phyloP scores from a whole-genome alignment of 2,329 filamentous ascomycete species.

The Aspergillus pseudoglaucus region DNA sequence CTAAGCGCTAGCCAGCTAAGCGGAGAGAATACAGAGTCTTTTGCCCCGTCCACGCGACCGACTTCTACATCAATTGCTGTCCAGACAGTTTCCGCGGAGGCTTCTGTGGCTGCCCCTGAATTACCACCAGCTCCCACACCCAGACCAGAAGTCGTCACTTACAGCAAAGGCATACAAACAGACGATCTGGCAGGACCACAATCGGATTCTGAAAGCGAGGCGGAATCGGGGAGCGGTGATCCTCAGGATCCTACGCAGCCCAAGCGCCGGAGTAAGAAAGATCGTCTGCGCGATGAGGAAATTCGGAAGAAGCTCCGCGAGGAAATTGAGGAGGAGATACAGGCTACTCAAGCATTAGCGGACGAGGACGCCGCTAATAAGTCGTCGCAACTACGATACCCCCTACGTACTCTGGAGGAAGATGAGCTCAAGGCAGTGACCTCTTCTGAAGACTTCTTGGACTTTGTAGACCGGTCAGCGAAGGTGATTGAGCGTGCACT shows the following conservation, averaged over 20 bases:
- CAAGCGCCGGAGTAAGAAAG: slow-evolving; percentile 71
- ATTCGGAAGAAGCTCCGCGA: slow-evolving; percentile 74
- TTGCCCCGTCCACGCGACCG: slow-evolving; percentile 34
- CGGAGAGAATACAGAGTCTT: slow-evolving; percentile 52
- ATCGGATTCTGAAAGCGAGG: slow-evolving; percentile 48
- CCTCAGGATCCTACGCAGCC: slow-evolving; percentile 48
- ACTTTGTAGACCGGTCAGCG: slow-evolving; percentile 90
- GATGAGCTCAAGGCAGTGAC: slow-evolving; percentile 90
- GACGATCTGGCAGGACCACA: slow-evolving; percentile 59
- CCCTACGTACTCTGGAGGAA: slow-evolving; percentile 67
- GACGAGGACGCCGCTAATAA: slow-evolving; percentile 31
- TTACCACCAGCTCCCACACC: slow-evolving; percentile 50
- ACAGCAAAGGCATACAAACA: slow-evolving; percentile 95
- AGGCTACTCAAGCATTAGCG: slow-evolving; percentile 53
- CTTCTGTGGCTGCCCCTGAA: slow-evolving; percentile 67
- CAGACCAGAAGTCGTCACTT: slow-evolving; percentile 74
- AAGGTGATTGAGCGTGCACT: slow-evolving; percentile 95
- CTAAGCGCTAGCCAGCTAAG: slow-evolving; percentile 76
- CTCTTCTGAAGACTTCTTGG: slow-evolving; percentile 84
- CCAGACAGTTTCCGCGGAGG: slow-evolving; percentile 67
- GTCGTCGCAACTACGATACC: slow-evolving; percentile 55
- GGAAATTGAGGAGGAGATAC: slow-evolving; percentile 90
- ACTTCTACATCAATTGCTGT: slow-evolving; percentile 45
- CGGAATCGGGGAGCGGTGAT: slow-evolving; percentile 59
- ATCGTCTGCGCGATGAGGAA: slow-evolving; percentile 80